Conservation (phyloP, 352 stramenopile species). For the Globisporangium viniferum region DNA sequence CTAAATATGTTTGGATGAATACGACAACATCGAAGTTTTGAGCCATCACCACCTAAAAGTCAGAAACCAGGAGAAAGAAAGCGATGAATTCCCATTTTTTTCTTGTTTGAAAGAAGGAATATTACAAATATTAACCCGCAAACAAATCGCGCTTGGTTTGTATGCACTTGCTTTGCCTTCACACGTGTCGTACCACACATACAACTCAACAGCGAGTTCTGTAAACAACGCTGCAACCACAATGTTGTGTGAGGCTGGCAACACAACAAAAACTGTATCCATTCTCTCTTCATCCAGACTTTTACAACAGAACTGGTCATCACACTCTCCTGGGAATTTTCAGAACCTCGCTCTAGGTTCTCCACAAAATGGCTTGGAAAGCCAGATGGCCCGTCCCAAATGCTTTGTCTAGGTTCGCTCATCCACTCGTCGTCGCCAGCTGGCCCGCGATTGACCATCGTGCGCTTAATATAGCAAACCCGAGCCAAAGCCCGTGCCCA, state of each 20-base stretch:
- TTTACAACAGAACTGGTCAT: background rate
- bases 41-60: background rate
- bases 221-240: background rate
- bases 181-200: background rate
- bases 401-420: background rate
- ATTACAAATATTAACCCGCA: too few species aligned
- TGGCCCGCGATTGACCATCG: background rate
- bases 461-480: background rate
- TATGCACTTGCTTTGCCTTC: background rate
- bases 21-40: background rate
- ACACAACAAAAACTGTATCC: background rate
- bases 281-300: background rate
- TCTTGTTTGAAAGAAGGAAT: background rate
- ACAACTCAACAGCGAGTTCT: background rate
- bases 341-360: background rate
- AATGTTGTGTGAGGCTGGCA: background rate
- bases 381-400: background rate
- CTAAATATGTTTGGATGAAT: background rate
- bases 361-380: background rate
- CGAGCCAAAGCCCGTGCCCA: background rate
- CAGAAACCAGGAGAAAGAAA: background rate
- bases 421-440: background rate
- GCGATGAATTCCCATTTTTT: background rate
- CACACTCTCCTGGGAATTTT: background rate
- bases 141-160: background rate